phyloP scores from a whole-genome alignment of 768 basidiomycete species.

The Mycena galopus region DNA sequence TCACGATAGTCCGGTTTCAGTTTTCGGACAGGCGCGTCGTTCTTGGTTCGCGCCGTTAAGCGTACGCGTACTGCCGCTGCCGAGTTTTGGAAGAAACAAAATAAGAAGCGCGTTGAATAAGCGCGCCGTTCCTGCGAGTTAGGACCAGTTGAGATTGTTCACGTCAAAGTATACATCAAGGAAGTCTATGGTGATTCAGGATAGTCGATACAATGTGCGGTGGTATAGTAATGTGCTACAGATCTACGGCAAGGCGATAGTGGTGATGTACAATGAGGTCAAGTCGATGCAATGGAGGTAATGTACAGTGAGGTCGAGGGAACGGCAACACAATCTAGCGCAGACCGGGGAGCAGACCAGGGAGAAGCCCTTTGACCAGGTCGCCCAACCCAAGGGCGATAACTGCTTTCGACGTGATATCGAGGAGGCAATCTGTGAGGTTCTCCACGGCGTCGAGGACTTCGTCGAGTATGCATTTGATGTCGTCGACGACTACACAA shows the following conservation, averaged over 20 bases:
- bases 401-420: conserved; percentile 43
- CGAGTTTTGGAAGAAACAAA: no score
- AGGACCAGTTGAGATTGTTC: no score
- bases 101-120: no score
- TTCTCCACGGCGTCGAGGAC: conserved; percentile 64
- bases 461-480: conserved; percentile 72
- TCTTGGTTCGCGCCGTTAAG: no score
- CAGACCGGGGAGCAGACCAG: conserved; percentile 21
- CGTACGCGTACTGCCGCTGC: no score
- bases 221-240: conserved; percentile 39
- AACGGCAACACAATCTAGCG: background rate
- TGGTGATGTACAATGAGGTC: conserved; percentile 13
- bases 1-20: conserved; percentile 48
- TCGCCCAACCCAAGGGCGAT: conserved; percentile 35
- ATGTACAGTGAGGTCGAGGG: background rate
- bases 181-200: conserved; percentile 41
- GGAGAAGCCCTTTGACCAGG: conserved; percentile 44
- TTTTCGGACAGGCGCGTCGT: no score
- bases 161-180: background rate
- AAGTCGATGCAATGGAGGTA: background rate
- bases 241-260: background rate
- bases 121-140: no score
- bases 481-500: conserved; percentile 63
- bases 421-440: conserved; percentile 60
- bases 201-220: conserved; percentile 48